A percentile compares a stretch with the other conserved stretches of the same genome.
These are phyloP conservation scores for Pseudoscleropodium purum DNA, from an alignment of 225 moss, liverwort and hornwort genomes.

Conservation along the genomic window DNA sequence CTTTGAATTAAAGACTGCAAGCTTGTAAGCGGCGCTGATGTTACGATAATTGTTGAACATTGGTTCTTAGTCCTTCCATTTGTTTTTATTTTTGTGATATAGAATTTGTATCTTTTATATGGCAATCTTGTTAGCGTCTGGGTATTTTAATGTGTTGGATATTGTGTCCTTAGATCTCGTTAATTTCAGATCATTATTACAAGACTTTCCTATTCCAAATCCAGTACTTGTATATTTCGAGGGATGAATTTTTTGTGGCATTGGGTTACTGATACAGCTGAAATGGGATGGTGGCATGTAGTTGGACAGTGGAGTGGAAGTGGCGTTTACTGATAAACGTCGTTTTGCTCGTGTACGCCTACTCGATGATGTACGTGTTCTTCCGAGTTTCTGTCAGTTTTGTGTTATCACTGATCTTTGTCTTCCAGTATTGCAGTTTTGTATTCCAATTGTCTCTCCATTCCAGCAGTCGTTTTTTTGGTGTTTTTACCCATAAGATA, in stretches of 20 bases:
- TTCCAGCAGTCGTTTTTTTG: neutral
- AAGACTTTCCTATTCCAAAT: neutral
- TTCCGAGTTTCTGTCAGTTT: neutral
- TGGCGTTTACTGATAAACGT: slow-evolving; percentile 57
- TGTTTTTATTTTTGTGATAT: neutral
- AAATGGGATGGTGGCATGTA: slow-evolving; percentile 12
- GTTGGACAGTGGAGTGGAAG: slow-evolving; percentile 61
- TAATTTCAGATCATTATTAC: neutral
- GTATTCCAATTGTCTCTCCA: neutral
- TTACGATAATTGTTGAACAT: neutral
- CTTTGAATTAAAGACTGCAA: neutral
- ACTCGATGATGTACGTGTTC: slow-evolving; percentile 37
- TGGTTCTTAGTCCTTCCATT: neutral
- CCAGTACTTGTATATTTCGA: neutral
- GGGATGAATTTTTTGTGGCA: neutral
- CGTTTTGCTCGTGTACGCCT: slow-evolving; percentile 68
- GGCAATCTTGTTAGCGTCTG: neutral
- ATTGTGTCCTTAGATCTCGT: neutral
- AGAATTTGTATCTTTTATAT: neutral
- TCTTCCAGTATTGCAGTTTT: neutral
- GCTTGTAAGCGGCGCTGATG: neutral
- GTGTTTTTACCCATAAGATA: neutral
- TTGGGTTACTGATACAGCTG: neutral
- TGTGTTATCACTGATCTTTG: neutral
- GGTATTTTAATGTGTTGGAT: neutral